phyloP scores from a whole-genome alignment of 2,329 filamentous ascomycete genomes.

The Ceratocystis destructans region DNA sequence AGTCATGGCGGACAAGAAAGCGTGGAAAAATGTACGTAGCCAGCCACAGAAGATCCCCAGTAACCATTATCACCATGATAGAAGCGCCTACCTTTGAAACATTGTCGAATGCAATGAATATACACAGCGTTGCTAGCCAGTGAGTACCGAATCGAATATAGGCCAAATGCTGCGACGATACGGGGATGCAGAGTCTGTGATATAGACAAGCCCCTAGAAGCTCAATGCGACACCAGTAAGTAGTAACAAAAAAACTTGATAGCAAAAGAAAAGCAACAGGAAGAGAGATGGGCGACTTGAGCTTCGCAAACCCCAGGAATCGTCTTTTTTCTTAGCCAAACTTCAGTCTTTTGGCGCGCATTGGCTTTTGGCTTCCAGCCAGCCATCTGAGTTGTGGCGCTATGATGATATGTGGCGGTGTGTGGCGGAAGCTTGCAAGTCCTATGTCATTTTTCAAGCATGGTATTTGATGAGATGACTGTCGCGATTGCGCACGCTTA shows the following conservation, averaged over 20 bases:
- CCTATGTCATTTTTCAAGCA: conserved; percentile 4
- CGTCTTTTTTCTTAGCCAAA: conserved; percentile 12
- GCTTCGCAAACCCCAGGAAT: neutral
- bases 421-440: conserved; percentile 15
- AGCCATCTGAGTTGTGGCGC: conserved; percentile 5
- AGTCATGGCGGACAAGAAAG: neutral
- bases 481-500: too few relatives aligned
- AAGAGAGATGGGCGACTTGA: conserved; percentile 7
- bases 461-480: too few relatives aligned
- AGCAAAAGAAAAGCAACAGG: neutral
- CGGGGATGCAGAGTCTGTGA: neutral
- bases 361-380: neutral
- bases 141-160: neutral
- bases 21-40: neutral
- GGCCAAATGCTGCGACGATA: neutral
- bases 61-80: neutral
- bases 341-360: conserved; percentile 7
- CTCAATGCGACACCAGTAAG: neutral
- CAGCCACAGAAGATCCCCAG: neutral
- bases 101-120: neutral
- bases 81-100: conserved; percentile 3
- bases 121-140: neutral
- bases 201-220: neutral
- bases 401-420: conserved; percentile 1
- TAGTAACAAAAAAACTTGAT: neutral